Evolutionary conservation across 2,329 filamentous ascomycete species (phyloP), one percentile per base, ranked within the genome.

Genomic region (Podosphaera fusca): DNA sequence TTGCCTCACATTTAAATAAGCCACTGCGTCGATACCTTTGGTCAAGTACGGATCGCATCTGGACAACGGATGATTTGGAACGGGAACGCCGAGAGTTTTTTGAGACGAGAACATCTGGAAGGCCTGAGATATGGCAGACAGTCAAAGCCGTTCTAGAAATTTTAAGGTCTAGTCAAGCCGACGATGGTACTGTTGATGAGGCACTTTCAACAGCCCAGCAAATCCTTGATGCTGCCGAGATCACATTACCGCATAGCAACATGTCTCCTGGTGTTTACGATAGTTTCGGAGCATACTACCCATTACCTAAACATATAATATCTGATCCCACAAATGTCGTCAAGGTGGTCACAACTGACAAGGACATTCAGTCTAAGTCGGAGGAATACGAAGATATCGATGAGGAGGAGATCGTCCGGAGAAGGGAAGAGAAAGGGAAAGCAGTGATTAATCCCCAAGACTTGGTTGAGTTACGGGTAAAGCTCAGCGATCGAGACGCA

Each of bases 51-150:
- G 74, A 75, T 56, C 78, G 78, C 29, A 69, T 71, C 14, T 94
- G 85, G 85, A 88, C 85, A 0, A 79, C 77, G n/a, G 66, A 70
- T 14, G 73, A 82, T 56, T 73, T 95, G 1, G 78, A 80, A 58
- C 75, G 74, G 36, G 86, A 95, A 70, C 78, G 90, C 54, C 72
- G 71, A 54, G 87, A 87, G 60, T 95, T 94, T 73, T 96, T 94
- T 69, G 88, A 95, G 60, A 95, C 89, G 1, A 75, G 87, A 52
- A 86, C 94, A 14, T 85, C 84, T 0, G 87, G 87, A 1, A 76
- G 80, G 3, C 65, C 75, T 3, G 86, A 95, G 68, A 77, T 92
- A 33, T 96, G 90, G 90, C 79, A 79, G 63, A 82, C 85, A 0
- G 69, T 95, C 12, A 76, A 76, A 51, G 72, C 80, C 0, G 84